Base-by-base conservation (phyloP, 768 basidiomycete species). In the Piloderma croceum region DNA sequence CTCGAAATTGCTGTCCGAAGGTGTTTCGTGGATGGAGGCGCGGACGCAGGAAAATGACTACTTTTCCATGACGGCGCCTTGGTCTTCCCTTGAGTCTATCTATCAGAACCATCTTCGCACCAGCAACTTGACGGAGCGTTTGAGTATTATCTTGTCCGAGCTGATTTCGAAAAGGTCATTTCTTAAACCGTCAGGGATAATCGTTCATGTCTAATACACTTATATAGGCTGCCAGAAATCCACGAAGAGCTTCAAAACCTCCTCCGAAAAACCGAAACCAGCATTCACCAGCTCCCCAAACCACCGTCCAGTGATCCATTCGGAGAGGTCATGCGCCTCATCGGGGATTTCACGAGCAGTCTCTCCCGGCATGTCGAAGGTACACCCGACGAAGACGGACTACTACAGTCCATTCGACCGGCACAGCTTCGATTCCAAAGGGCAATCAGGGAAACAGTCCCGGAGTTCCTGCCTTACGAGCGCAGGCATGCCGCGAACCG, bases 71-170 rank as follows among this genome's bases (percentile, higher is more conserved):
- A 72, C 56, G 0, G 34, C 64, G 0, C 76, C 77, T 0, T 86
- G 81, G 81, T 69, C 62, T 3, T 63, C 68, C 6, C 59, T 85
- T 2, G 78, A 78, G 7, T 13, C 57, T 0, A 57, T 66, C 10
- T 74, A 75, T 42, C 70, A 73, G 41, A 65, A 64, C 7, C 76
- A 73, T 38, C 54, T 87, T 2, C 62, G 81, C 2, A 86, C 84
- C 0, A 45, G 42, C 18, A 76, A 73, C 37, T 63, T 87, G 1
- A 74, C 77, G 0, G 71, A 73, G 19, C 63, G 73, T 5, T 57
- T 88, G 27, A 83, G 83, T 41, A 45, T 58, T 0, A 71, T 83
- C 6, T 54, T 90, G 0, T 81, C 81, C 0, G 75, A 79, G 21
- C 58, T 83, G 3, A 82, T 87, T 25, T 59, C 70, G 0, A 77